Evolutionary conservation across 2,329 filamentous ascomycete genomes (phyloP), one percentile per base, ranked within the genome.

Genomic region (Orbilia quercus): DNA sequence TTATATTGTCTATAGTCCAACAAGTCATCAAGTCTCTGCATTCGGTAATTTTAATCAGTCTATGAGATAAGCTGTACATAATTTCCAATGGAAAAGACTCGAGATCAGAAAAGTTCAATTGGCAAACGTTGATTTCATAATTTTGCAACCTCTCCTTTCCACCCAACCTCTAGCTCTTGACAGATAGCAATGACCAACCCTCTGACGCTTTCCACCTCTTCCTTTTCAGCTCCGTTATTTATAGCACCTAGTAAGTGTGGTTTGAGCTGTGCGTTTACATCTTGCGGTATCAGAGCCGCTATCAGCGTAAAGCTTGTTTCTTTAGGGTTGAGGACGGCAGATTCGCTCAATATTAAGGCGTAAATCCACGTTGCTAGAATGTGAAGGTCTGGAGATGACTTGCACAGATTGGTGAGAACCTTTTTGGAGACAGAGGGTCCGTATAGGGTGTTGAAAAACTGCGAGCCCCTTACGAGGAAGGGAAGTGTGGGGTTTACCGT

Each of bases 281-380:
- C 83, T 78, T 85, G 84, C 11, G 84, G 84, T 60, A 86, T 82
- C 53, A 86, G 71, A 2, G 81, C 83, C 2, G 84, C 83, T 44
- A 85, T 82, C 55, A 85, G 78, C n/a, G 84, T 82, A 75, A 83
- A 84, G 25, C 84, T 85, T 1, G 82, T 86, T 76, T 86, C 84
- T 11, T 79, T 79, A 2, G 81, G 76, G 9, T 79, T 81, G n/a
- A 85, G 77, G 11, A 86, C 80, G 22, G 75, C 81, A 7, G 80
- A 81, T 75, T 85, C 84, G 78, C 82, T 84, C 38, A 85, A 77
- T 7, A 85, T 76, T 71, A 84, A 82, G 4, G 82, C 83, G 75
- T 86, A 86, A 75, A 84, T 80, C 51, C 86, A 78, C 12, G 83
- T 80, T 0, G 83, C 84, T 1, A 81, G 80, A 53, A 84, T 77